Evolutionary conservation across 2,329 filamentous ascomycete genomes (phyloP), one percentile per base, ranked within the genome.

Genomic region (Diaporthe ampelina): DNA sequence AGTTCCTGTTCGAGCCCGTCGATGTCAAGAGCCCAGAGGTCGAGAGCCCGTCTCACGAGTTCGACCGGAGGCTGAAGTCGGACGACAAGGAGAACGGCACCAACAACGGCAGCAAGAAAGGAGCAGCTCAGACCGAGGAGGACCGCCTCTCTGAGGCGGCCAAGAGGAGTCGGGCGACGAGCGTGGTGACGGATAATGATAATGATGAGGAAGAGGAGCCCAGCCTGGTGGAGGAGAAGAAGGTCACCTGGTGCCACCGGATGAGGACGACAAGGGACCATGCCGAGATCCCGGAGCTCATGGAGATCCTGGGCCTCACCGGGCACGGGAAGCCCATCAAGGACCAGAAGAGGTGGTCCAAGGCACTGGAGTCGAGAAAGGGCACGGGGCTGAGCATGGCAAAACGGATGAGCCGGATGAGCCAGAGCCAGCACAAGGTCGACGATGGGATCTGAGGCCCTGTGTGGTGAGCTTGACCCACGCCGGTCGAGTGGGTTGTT

Each of bases 201-300:
- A 75, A 75, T 52, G 76, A 76, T 35, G 79, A 78, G 9, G 76
- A 70, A n/a, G 80, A 78, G 11, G 81, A 79, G 32, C 80, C 80
- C 69, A 77, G 77, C 11, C 76, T 76, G 29, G 79, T 81, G 3
- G 86, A 90, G 79, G 86, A 89, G 79, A 93, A 93, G 83, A 85
- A 85, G 72, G 88, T 94, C 37, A 91, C 90, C 1, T 97, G 94
- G 94, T 95, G 93, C 78, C 94, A 96, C 83, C 88, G 94, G 37
- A 97, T 97, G 94, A 87, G 87, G 80, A 94, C 90, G 73, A 96
- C 94, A 17, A 85, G 94, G 65, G 94, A 95, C 77, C 94, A 97
- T 80, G 89, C 90, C 1, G 94, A 95, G 85, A 86, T 95, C 1
- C 87, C 88, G 0, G 91, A 92, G 81, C 79, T 95, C 72, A 89